These are phyloP conservation scores for Cryptococcus wingfieldii DNA, from an alignment of 1,284 basidiomycete species.

Conservation along the genomic window DNA sequence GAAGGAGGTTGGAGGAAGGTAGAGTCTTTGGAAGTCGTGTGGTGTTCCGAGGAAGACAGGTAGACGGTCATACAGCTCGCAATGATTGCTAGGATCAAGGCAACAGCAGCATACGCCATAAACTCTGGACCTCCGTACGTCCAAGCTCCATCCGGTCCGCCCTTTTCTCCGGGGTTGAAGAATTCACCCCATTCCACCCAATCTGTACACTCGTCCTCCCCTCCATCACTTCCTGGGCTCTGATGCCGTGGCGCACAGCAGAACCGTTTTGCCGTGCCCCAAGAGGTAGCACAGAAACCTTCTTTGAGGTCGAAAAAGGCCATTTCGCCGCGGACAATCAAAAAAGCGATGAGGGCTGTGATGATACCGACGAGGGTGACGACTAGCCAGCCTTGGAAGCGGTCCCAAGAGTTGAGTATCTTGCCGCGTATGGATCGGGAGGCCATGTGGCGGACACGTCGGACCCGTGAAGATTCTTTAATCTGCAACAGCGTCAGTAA, in stretches of 20 bases:
- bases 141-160: conserved; percentile 23
- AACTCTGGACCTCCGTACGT: conserved; percentile 55
- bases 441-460: conserved; percentile 58
- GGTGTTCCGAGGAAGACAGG: conserved; percentile 80
- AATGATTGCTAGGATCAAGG: conserved; percentile 54
- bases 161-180: conserved; percentile 28
- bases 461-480: conserved; percentile 77
- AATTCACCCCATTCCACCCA: conserved; percentile 71
- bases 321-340: conserved; percentile 81
- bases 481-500: conserved; percentile 51
- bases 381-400: conserved; percentile 82
- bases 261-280: conserved; percentile 73
- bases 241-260: conserved; percentile 60
- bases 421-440: conserved; percentile 68
- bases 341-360: conserved; percentile 78
- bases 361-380: conserved; percentile 74
- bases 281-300: conserved; percentile 70
- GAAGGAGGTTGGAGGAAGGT: conserved; percentile 62
- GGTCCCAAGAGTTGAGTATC: conserved; percentile 68
- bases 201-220: conserved; percentile 57
- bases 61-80: conserved; percentile 79
- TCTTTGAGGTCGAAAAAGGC: conserved; percentile 92
- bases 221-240: conserved; percentile 15
- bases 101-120: conserved; percentile 66
- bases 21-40: conserved; percentile 81